Evolutionary conservation across 192 early-diverging fungal species (phyloP).

Genomic region (Chytriomyces sp.): DNA sequence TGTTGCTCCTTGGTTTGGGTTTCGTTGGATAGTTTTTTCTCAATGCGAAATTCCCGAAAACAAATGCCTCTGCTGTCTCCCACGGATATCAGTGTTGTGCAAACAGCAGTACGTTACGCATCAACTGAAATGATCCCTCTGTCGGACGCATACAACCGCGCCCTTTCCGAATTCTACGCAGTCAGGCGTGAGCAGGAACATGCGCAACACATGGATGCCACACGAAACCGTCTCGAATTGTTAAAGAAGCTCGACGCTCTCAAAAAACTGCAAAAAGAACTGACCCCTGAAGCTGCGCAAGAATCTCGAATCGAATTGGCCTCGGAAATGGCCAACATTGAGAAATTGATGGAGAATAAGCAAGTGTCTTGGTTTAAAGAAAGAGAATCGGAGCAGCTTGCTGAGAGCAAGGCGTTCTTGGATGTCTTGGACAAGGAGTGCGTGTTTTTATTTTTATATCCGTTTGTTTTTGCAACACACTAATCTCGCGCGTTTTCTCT

Average conservation of each 20-base stretch:
- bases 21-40: too few relatives aligned
- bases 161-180: slow-evolving; percentile 80
- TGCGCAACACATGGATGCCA: background rate
- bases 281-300: background rate
- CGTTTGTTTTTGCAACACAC: background rate
- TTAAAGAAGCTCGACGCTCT: slow-evolving; percentile 1
- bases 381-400: slow-evolving; percentile 13
- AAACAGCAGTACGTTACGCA: slow-evolving; percentile 84
- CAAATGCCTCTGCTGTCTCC: too few relatives aligned
- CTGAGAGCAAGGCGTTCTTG: slow-evolving; percentile 7
- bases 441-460: background rate
- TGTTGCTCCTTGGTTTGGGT: too few relatives aligned
- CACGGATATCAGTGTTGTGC: slow-evolving; percentile 60
- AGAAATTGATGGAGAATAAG: slow-evolving; percentile 8
- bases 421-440: slow-evolving; percentile 24
- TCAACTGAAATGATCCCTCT: slow-evolving; percentile 61
- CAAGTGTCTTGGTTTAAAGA: slow-evolving; percentile 22
- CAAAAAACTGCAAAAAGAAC: background rate
- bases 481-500: background rate
- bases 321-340: background rate
- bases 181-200: slow-evolving; percentile 77
- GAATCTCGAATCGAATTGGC: background rate
- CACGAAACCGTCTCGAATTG: background rate
- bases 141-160: slow-evolving; percentile 79
- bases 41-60: too few relatives aligned